Evolutionary conservation across 768 basidiomycete species (phyloP), one percentile per base, ranked within the genome.

Genomic region (Lactarius vividus): DNA sequence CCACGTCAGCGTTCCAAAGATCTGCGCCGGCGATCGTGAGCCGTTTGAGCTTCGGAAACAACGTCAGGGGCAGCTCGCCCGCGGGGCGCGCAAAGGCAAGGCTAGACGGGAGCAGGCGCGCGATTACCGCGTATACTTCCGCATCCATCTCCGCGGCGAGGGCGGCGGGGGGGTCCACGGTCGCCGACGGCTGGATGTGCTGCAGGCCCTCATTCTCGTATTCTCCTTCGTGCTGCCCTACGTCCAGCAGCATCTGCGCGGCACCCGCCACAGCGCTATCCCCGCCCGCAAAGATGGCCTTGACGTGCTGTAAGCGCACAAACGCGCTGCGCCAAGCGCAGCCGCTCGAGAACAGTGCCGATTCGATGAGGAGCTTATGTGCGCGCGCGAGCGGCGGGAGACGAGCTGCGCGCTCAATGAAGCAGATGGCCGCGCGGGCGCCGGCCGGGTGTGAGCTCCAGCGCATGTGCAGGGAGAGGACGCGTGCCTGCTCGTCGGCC

Each of bases 391-490:
- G 65, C 46, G 65, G 65, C 18, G 65, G 65, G 16, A 66, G 65
- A 13, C 61, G 65, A 10, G 57, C 39, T 3, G 65, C 60, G 7
- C 65, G 65, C 39, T 62, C 56, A 35, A 66, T 66, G 39, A 66
- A 58, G 23, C 11, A n/a, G 11, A 60, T 23, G 6, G 65, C 65
- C 20, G 65, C 61, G 23, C 40, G 56, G 8, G 61, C 56, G 49
- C 65, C 61, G 37, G 49, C 8, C 23, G 61, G 61, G 23, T 62
- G 57, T 11, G 46, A n/a, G 46, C 60, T 57, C 65, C 65, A 66
- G 61, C 65, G 65, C 23, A 66, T 39, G 31, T 66, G 65, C 39
- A 66, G 39, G 37, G 61, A 66, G 39, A 66, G 65, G 44, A 66
- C 46, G 49, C 62, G 65, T 39, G 31, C 55, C 61, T 57, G 65